Conservation (phyloP, 78 protist genomes). For the Dictyostelium firmibasis region DNA sequence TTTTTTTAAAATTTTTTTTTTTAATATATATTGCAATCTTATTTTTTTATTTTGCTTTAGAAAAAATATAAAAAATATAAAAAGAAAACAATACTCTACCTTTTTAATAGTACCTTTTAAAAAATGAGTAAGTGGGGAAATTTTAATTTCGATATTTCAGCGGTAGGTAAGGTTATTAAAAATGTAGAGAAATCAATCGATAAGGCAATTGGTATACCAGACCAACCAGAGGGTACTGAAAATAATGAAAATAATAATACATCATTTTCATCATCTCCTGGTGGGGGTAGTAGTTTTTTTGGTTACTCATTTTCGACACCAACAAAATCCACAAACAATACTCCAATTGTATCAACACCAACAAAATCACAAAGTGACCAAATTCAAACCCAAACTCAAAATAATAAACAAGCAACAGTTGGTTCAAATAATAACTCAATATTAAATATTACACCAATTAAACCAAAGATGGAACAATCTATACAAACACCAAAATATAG, state of each 20-base stretch:
- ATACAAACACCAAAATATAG: not conserved
- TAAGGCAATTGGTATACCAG: slow-evolving; percentile 60
- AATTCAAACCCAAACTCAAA: not conserved
- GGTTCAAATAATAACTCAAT: not conserved
- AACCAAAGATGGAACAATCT: not conserved
- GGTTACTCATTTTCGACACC: slow-evolving; percentile 53
- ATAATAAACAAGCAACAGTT: not conserved
- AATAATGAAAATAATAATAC: not conserved
- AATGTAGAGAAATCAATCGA: slow-evolving; percentile 64
- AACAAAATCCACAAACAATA: not conserved
- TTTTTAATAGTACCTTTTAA: too few relatives aligned
- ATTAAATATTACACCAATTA: slow-evolving; percentile 9
- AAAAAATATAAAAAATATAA: not conserved
- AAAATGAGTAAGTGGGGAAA: slow-evolving; percentile 27
- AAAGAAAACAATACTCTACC: too few relatives aligned
- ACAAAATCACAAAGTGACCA: not conserved
- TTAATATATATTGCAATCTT: too few relatives aligned
- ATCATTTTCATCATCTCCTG: not conserved
- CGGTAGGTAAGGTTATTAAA: slow-evolving; percentile 49
- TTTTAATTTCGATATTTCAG: slow-evolving; percentile 48
- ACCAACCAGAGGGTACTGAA: not conserved
- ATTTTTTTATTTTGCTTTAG: too few relatives aligned
- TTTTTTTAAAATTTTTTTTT: too few relatives aligned
- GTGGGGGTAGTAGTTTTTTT: slow-evolving; percentile 6
- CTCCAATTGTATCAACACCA: not conserved